These are phyloP conservation scores for Amyloporia xantha DNA, from an alignment of 768 basidiomycete genomes.

Conservation along the genomic window DNA sequence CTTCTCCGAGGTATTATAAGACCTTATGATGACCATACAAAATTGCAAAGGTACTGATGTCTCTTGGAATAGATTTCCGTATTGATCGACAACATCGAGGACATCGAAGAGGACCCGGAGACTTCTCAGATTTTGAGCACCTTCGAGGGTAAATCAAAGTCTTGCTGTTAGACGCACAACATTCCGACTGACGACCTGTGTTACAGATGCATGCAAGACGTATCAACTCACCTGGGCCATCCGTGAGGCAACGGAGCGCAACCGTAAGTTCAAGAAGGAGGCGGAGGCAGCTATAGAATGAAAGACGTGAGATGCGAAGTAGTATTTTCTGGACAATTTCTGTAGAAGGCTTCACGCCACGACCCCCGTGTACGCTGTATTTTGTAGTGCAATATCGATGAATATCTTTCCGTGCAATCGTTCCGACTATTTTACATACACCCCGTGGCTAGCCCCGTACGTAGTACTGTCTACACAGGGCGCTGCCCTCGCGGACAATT, in stretches of 20 bases:
- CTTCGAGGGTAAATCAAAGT: conserved; percentile 62
- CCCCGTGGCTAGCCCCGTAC: too few species aligned
- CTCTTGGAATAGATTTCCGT: conserved; percentile 48
- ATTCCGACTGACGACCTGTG: conserved; percentile 1
- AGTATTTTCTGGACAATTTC: too few species aligned
- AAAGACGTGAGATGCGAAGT: too few species aligned
- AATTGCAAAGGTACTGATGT: not conserved
- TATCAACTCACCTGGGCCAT: conserved; percentile 96
- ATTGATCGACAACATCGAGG: conserved; percentile 84
- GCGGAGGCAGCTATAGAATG: not conserved
- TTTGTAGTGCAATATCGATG: too few species aligned
- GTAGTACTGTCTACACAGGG: too few species aligned
- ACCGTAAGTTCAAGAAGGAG: conserved; percentile 30
- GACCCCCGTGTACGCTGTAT: too few species aligned
- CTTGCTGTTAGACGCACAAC: not conserved
- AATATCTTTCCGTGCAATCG: too few species aligned
- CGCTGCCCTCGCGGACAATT: too few species aligned
- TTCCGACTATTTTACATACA: too few species aligned
- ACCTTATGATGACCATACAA: not conserved
- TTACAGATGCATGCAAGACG: conserved; percentile 73
- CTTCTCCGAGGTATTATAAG: conserved; percentile 67
- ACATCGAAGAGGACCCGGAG: conserved; percentile 82
- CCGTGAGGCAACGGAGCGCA: conserved; percentile 68
- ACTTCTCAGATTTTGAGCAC: conserved; percentile 72
- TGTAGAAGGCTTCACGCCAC: too few species aligned